These are phyloP conservation scores for Pseudoturritis turrita DNA, from an alignment of 345 rosid species.

Conservation along the genomic window DNA sequence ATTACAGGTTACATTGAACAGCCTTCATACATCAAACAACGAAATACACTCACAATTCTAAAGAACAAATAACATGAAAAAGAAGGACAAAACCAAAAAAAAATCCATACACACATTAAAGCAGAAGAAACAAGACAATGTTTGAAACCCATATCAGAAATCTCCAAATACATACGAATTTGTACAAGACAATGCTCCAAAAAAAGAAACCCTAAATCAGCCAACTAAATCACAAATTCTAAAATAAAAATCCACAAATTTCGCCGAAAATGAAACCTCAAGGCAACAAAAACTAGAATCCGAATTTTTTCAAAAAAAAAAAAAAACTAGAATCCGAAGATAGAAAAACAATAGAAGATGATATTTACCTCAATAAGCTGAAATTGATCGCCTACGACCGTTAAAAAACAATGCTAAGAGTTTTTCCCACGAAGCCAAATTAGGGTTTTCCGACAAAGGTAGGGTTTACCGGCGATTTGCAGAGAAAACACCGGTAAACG, in stretches of 20 bases:
- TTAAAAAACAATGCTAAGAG: too few relatives aligned
- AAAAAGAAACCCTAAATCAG: constrained; percentile 21
- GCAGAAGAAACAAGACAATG: neutral
- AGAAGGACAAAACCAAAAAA: neutral
- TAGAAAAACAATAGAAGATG: neutral
- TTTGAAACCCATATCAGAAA: neutral
- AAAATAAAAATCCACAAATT: neutral
- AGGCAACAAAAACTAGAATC: neutral
- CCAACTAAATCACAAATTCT: neutral
- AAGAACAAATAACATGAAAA: neutral
- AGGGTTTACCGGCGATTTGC: constrained; percentile 15
- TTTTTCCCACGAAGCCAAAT: neutral
- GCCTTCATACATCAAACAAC: neutral
- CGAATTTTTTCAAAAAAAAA: too few relatives aligned
- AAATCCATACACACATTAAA: neutral
- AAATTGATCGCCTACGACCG: too few relatives aligned
- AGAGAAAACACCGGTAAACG: neutral
- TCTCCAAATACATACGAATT: neutral
- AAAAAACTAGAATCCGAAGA: neutral
- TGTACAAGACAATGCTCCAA: neutral
- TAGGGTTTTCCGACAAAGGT: constrained; percentile 5
- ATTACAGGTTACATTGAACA: neutral
- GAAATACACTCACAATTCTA: neutral
- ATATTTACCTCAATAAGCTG: constrained; percentile 13
- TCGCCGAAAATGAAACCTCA: neutral